A percentile compares a stretch with the other conserved stretches of the same genome.
Evolutionary conservation across 148 eudicot species (phyloP).

Genomic region (Bassia scoparia): DNA sequence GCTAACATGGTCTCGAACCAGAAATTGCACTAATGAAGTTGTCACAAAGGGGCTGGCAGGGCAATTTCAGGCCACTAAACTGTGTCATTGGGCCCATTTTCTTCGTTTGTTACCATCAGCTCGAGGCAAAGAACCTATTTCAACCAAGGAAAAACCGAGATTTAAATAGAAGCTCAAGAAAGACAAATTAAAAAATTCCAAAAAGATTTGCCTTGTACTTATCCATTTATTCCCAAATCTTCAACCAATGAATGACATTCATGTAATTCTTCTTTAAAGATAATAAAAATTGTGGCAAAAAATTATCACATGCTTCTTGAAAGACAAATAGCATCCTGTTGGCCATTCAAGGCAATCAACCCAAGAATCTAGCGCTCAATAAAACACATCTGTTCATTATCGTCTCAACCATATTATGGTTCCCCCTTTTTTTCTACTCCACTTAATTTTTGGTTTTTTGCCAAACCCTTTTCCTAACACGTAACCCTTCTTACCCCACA

Average conservation of each 20-base stretch:
- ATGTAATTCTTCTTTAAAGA: too few species aligned
- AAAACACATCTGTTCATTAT: too few species aligned
- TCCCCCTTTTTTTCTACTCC: too few species aligned
- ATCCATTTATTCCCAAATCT: background rate
- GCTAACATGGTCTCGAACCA: constrained; percentile 30
- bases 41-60: constrained; percentile 98
- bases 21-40: constrained; percentile 77
- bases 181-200: background rate
- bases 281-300: background rate
- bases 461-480: too few species aligned
- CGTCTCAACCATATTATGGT: too few species aligned
- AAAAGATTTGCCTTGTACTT: background rate
- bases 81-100: constrained; percentile 32
- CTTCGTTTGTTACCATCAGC: constrained; percentile 28
- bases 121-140: constrained; percentile 37
- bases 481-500: too few species aligned
- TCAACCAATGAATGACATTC: background rate
- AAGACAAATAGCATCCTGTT: background rate
- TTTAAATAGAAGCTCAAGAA: background rate
- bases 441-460: too few species aligned
- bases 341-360: too few species aligned
- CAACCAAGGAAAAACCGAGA: background rate
- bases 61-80: constrained; percentile 58
- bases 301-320: background rate
- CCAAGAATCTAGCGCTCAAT: too few species aligned